Percentiles rank a stretch among this genome's conserved stretches.
These are phyloP conservation scores for Podaxis sp. DNA, from an alignment of 768 basidiomycete species.

Conservation along the genomic window DNA sequence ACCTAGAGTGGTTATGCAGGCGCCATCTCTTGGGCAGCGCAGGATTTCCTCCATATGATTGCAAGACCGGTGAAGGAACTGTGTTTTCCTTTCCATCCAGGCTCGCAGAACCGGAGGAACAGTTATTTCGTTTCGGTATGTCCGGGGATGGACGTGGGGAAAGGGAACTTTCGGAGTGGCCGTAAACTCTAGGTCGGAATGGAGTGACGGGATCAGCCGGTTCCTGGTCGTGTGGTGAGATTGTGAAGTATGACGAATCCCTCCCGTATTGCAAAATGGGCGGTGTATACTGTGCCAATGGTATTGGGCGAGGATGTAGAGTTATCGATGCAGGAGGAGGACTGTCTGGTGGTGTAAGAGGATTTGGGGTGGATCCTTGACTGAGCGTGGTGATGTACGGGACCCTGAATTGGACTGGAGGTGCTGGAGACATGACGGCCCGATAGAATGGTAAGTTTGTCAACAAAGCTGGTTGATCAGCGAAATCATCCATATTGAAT, in stretches of 20 bases:
- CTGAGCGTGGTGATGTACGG: neutral
- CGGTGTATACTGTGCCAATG: neutral
- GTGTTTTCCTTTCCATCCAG: neutral
- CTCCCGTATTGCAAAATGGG: neutral
- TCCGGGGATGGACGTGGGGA: neutral
- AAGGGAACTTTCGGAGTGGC: neutral
- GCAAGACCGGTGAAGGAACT: neutral
- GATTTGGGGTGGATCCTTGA: neutral
- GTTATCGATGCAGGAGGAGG: neutral
- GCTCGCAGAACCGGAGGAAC: neutral
- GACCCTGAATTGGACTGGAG: neutral
- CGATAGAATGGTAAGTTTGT: neutral
- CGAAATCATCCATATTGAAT: neutral
- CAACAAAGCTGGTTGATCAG: neutral
- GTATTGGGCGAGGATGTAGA: neutral
- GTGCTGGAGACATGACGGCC: neutral
- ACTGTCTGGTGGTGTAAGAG: neutral
- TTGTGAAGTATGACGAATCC: neutral
- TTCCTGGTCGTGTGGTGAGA: neutral
- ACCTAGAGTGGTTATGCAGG: neutral
- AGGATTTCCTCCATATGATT: neutral
- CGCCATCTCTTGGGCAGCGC: neutral
- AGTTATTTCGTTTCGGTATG: neutral
- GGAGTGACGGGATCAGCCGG: neutral
- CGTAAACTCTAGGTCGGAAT: neutral